Base-by-base conservation (phyloP, 192 early-diverging fungal species). In the Umbelopsis ramanniana region DNA sequence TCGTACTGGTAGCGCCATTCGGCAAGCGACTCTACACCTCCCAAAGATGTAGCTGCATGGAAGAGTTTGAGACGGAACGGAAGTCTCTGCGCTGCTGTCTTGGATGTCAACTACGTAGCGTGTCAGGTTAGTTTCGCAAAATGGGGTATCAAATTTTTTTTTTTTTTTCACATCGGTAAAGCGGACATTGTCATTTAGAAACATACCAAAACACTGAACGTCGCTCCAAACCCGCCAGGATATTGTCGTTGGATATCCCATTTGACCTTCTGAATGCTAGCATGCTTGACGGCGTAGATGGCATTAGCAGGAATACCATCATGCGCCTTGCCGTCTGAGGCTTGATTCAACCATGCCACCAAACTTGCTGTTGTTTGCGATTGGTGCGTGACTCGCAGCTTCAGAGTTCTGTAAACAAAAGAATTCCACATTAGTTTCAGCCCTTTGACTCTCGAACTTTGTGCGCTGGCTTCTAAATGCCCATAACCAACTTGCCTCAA, bases 1-100 rank as follows among this genome's bases (percentile, higher is more conserved):
- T 91, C 89, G 17, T 71, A 38, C 1, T 69, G 79, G 33, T 80
- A 74, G 33, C 92, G 80, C 92, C 92, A 93, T 68, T 93, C 92
- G 35, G 86, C 81, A 55, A 89, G 73, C n/a, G 81, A 82, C 79
- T 92, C 89, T 24, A 85, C 79, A 22, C 88, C 87, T 68, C 92
- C 92, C 5, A 93, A 79, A 9, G 82, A 85, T 8, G 92, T 93
- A 29, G 92, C 90, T 68, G 87, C 84, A 0, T 60, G 47, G 52
- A 87, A 77, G 14, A 88, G 74, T 10, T 52, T 12, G 45, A 92
- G 76, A 22, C 75, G 67, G 2, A 76, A 52, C 0, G 82, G 78
- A 19, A 89, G 69, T 33, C 79, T 79, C 68, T 82, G 50, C 4
- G 91, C 91, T 11, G 26, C 33, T 10, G 4, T 37, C 33, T 63